Conservation (phyloP, 2,329 filamentous ascomycete genomes). For the Beauveria scarabaeidicola region DNA sequence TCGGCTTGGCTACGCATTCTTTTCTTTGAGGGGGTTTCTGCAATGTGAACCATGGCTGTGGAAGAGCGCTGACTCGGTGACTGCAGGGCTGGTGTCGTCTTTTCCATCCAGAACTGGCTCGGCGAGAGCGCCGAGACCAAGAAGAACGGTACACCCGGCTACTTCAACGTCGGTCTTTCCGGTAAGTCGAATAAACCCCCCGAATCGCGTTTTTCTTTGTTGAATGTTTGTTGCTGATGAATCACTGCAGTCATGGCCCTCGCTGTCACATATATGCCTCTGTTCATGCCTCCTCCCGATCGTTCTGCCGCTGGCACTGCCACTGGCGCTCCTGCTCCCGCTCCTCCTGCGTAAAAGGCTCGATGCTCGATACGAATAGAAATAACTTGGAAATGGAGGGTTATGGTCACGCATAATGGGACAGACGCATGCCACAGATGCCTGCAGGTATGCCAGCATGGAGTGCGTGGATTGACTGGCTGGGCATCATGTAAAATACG, state of each 20-base stretch:
- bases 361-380: neutral
- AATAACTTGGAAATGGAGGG: neutral
- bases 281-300: slow-evolving; percentile 38
- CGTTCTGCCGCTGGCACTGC: slow-evolving; percentile 3
- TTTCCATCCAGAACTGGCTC: slow-evolving; percentile 69
- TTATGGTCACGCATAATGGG: neutral
- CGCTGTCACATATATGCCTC: slow-evolving; percentile 40
- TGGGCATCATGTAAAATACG: neutral
- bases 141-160: slow-evolving; percentile 59
- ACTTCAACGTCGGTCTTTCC: slow-evolving; percentile 71
- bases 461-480: neutral
- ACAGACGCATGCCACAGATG: neutral
- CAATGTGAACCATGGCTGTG: too few relatives aligned
- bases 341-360: neutral
- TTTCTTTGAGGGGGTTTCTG: too few relatives aligned
- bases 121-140: slow-evolving; percentile 61
- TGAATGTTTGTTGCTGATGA: slow-evolving; percentile 11
- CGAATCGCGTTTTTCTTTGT: neutral
- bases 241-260: slow-evolving; percentile 46
- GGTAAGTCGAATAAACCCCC: slow-evolving; percentile 38
- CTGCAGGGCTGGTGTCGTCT: slow-evolving; percentile 60
- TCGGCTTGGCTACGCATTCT: too few relatives aligned
- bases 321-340: neutral
- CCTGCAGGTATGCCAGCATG: neutral
- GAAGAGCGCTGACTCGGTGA: too few relatives aligned